phyloP scores from a whole-genome alignment of 345 rosid genomes.

The Rubroshorea leprosula region DNA sequence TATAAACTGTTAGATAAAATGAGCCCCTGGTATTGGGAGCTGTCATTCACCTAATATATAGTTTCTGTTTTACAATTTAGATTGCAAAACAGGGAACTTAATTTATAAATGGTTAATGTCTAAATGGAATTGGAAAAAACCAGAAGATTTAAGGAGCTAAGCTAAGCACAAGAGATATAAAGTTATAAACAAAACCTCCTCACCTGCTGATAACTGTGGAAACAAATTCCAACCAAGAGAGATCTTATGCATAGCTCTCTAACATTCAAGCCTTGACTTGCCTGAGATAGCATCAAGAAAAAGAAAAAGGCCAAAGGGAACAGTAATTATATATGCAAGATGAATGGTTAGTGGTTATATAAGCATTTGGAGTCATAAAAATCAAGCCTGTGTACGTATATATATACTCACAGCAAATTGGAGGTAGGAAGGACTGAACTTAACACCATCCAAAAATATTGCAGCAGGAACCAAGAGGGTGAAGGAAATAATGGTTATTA shows the following conservation, averaged over 20 bases:
- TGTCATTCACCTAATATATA: no score
- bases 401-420: slow-evolving; percentile 48
- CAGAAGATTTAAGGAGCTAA: no score
- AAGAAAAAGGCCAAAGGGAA: slow-evolving; percentile 1
- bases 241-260: slow-evolving; percentile 53
- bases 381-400: not conserved
- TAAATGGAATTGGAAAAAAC: no score
- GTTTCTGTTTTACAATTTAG: no score
- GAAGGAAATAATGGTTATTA: slow-evolving; percentile 68
- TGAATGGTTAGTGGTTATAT: not conserved
- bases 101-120: no score
- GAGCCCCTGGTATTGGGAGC: no score
- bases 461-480: slow-evolving; percentile 64
- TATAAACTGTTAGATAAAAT: no score
- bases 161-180: no score
- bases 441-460: slow-evolving; percentile 52
- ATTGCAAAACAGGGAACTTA: no score
- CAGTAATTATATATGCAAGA: not conserved
- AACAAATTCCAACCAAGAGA: slow-evolving; percentile 65
- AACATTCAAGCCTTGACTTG: slow-evolving; percentile 47
- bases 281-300: slow-evolving; percentile 34
- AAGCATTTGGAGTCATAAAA: not conserved
- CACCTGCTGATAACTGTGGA: slow-evolving; percentile 85
- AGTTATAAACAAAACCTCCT: not conserved
- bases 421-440: slow-evolving; percentile 53